phyloP scores from a whole-genome alignment of 106 monocot genomes.

The Xerophyta viscosa region DNA sequence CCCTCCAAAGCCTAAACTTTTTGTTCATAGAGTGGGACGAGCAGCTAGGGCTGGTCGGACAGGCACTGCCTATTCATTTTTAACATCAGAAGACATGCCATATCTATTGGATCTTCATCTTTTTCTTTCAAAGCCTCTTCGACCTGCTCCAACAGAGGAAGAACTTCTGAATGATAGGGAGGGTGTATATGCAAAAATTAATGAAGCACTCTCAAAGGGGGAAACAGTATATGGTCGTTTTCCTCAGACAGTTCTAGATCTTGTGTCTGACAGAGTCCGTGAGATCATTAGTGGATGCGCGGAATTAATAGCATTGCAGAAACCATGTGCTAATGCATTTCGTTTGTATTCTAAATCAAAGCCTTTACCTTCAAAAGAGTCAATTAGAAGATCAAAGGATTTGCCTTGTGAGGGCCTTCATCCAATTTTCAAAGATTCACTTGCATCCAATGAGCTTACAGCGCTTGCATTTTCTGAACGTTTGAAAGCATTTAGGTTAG shows the following conservation, averaged over 20 bases:
- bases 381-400: slow-evolving; percentile 76
- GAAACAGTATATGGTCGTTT: slow-evolving; percentile 87
- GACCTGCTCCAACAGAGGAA: slow-evolving; percentile 81
- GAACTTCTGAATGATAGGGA: slow-evolving; percentile 68
- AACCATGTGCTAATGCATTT: slow-evolving; percentile 78
- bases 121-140: slow-evolving; percentile 89
- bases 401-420: slow-evolving; percentile 76
- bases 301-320: slow-evolving; percentile 50
- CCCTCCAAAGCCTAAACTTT: slow-evolving; percentile 92
- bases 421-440: slow-evolving; percentile 53
- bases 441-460: slow-evolving; percentile 69
- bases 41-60: slow-evolving; percentile 89
- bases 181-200: slow-evolving; percentile 36
- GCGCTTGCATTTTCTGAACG: slow-evolving; percentile 94
- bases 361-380: slow-evolving; percentile 80
- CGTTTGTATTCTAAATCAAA: slow-evolving; percentile 72
- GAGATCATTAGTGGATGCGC: slow-evolving; percentile 47
- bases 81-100: slow-evolving; percentile 84
- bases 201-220: slow-evolving; percentile 72
- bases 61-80: slow-evolving; percentile 87
- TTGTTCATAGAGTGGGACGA: slow-evolving; percentile 91
- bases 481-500: slow-evolving; percentile 71
- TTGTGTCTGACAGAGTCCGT: slow-evolving; percentile 66
- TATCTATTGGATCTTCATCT: slow-evolving; percentile 95
- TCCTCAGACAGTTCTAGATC: slow-evolving; percentile 78